phyloP scores from a whole-genome alignment of 164 flowering plant genomes.

The Macadamia tetraphylla region DNA sequence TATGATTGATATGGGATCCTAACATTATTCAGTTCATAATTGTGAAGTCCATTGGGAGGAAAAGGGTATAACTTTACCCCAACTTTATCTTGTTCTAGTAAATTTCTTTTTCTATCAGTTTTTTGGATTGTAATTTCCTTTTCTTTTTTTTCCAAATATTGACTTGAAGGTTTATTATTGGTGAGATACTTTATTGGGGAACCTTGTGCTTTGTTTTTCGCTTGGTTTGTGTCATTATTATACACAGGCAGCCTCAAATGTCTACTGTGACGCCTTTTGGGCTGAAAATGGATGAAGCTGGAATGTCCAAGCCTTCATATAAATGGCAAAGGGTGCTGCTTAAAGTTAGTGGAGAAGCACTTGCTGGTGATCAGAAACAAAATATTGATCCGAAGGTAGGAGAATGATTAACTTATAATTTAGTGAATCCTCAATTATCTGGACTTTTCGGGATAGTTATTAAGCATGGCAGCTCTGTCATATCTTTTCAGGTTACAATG shows the following conservation, averaged over 20 bases:
- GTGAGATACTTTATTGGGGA: neutral
- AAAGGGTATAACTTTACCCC: no score
- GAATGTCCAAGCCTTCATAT: constrained; percentile 35
- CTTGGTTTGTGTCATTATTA: constrained; percentile 1
- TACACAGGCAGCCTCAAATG: constrained; percentile 41
- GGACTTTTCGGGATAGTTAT: neutral
- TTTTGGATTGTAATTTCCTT: neutral
- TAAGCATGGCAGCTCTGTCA: neutral
- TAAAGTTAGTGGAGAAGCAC: constrained; percentile 99
- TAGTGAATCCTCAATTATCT: neutral
- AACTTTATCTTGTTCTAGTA: neutral
- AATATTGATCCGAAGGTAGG: constrained; percentile 94
- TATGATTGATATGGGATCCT: no score
- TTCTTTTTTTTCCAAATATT: neutral
- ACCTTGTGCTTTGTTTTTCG: neutral
- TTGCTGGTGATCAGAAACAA: constrained; percentile 81
- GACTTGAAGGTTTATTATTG: neutral
- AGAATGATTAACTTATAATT: neutral
- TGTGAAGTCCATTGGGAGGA: no score
- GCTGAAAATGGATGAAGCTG: constrained; percentile 39
- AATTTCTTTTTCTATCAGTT: neutral
- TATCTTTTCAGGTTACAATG: constrained; percentile 63
- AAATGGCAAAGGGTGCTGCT: constrained; percentile 95
- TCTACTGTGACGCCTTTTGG: constrained; percentile 43
- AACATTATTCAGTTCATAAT: no score